Conservation (phyloP, 495 filamentous ascomycete genomes). For the Lineolata rhizophorae region DNA sequence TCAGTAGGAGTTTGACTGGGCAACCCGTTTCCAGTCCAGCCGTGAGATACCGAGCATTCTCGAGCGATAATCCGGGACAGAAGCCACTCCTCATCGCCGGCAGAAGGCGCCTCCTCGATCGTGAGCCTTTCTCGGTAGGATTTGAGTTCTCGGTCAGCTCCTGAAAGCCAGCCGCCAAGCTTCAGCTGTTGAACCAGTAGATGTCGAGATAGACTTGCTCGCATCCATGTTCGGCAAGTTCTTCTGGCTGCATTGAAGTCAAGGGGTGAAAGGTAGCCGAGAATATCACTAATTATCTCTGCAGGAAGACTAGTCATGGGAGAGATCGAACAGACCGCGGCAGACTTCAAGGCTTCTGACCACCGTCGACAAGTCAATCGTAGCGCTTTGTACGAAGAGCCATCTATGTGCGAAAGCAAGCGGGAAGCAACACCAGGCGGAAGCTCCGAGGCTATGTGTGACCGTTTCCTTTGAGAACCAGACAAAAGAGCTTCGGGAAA, state of each 20-base stretch:
- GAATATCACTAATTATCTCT: conserved; percentile 42
- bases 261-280: conserved; percentile 27
- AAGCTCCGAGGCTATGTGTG: too few species aligned
- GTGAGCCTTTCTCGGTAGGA: too few species aligned
- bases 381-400: conserved; percentile 10
- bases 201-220: conserved; percentile 30
- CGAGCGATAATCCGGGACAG: conserved; percentile 35
- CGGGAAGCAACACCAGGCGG: not conserved
- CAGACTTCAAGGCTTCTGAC: too few species aligned
- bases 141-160: conserved; percentile 19
- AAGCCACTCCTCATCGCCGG: too few species aligned
- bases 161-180: conserved; percentile 36
- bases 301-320: conserved; percentile 27
- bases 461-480: not conserved
- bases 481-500: not conserved
- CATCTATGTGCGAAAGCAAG: conserved; percentile 7
- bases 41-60: conserved; percentile 34
- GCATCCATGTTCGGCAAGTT: conserved; percentile 44
- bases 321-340: too few species aligned
- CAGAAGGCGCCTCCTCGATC: too few species aligned
- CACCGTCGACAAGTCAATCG: conserved; percentile 17
- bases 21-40: conserved; percentile 25
- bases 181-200: conserved; percentile 32
- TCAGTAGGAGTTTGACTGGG: not conserved
- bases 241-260: conserved; percentile 48